Conservation (phyloP, 768 basidiomycete genomes). For the Peribolospora baueri region DNA sequence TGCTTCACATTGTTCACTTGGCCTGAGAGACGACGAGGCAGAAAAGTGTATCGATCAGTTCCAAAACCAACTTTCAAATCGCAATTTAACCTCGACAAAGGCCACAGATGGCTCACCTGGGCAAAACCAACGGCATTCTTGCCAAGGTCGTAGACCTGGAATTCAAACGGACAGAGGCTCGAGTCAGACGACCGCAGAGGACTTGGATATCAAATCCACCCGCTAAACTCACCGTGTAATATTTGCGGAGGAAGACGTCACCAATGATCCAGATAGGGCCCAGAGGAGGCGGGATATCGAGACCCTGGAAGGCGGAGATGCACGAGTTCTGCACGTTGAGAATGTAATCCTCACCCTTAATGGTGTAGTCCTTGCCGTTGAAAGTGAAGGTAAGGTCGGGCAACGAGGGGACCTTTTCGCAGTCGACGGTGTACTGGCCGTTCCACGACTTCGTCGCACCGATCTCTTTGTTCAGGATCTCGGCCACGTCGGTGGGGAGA, state of each 20-base stretch:
- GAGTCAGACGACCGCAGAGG: background rate
- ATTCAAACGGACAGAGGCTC: too few relatives aligned
- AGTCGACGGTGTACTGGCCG: constrained; percentile 81
- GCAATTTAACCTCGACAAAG: background rate
- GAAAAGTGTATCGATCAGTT: too few relatives aligned
- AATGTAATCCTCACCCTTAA: constrained; percentile 66
- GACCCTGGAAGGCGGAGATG: constrained; percentile 71
- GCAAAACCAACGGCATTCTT: constrained; percentile 68
- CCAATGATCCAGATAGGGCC: constrained; percentile 19
- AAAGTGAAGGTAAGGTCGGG: constrained; percentile 71
- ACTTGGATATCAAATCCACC: background rate
- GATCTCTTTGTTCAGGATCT: constrained; percentile 84
- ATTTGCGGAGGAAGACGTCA: constrained; percentile 76
- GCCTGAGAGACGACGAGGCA: too few relatives aligned
- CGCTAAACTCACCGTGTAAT: constrained; percentile 22
- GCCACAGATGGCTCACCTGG: constrained; percentile 4
- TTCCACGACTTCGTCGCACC: constrained; percentile 89
- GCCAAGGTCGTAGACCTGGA: constrained; percentile 46
- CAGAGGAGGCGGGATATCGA: constrained; percentile 45
- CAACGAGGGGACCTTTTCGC: constrained; percentile 53
- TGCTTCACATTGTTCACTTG: too few relatives aligned
- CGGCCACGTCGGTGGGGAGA: constrained; percentile 76
- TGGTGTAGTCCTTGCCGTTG: constrained; percentile 37
- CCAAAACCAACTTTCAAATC: background rate
- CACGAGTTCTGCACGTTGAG: constrained; percentile 77